phyloP scores from a whole-genome alignment of 2,329 filamentous ascomycete species.

The Madurella fahalii region DNA sequence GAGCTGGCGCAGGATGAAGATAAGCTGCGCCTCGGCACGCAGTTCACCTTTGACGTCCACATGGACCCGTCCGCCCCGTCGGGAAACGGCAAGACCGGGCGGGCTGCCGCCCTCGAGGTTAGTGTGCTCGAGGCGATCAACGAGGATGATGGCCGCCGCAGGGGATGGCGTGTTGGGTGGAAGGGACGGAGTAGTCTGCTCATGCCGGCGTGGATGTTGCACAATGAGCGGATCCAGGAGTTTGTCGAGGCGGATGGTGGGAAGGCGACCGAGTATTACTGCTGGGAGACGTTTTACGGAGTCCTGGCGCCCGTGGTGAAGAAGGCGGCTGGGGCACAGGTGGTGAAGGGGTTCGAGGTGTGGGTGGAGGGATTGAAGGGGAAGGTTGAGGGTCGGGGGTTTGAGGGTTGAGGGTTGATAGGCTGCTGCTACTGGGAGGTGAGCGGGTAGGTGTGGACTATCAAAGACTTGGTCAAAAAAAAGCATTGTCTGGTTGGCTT shows the following conservation, averaged over 20 bases:
- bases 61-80: conserved; percentile 27
- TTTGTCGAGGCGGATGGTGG: conserved; percentile 33
- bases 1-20: conserved; percentile 16
- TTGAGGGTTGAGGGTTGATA: too few relatives aligned
- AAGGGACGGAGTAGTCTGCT: conserved; percentile 26
- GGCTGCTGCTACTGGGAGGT: background rate
- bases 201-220: conserved; percentile 32
- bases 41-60: conserved; percentile 34
- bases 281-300: conserved; percentile 46
- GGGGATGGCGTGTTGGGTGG: conserved; percentile 40
- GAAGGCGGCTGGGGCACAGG: conserved; percentile 29
- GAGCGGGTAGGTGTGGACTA: too few relatives aligned
- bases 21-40: conserved; percentile 30
- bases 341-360: conserved; percentile 35
- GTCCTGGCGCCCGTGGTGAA: conserved; percentile 34
- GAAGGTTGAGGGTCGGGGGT: conserved; percentile 23
- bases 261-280: conserved; percentile 39
- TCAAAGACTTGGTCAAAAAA: too few relatives aligned
- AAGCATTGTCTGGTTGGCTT: too few relatives aligned
- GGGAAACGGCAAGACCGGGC: conserved; percentile 8
- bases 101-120: conserved; percentile 25
- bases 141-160: conserved; percentile 19
- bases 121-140: conserved; percentile 34
- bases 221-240: conserved; percentile 42
- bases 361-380: conserved; percentile 40